Conservation (phyloP, 176 grass and related monocot species). For the Pontederia crassipes region DNA sequence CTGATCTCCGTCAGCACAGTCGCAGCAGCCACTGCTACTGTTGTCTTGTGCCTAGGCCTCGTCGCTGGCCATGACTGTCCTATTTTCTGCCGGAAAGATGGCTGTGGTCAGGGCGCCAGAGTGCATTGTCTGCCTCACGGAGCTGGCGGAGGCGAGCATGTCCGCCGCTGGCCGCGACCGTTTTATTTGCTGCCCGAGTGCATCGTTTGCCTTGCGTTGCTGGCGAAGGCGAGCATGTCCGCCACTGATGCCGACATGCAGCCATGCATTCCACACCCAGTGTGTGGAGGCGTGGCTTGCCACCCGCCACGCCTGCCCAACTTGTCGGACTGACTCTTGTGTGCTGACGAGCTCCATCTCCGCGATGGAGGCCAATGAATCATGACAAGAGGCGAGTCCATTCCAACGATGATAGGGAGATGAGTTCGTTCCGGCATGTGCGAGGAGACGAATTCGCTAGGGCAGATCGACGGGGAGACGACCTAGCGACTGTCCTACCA, state of each 20-base stretch:
- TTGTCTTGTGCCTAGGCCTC: background rate
- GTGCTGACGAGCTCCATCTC: background rate
- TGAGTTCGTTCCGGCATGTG: too few relatives aligned
- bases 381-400: background rate
- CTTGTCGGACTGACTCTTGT: slow-evolving; percentile 4
- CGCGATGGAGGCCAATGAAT: background rate
- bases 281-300: slow-evolving; percentile 17
- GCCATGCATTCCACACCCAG: slow-evolving; percentile 24
- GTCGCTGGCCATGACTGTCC: background rate
- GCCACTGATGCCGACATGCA: slow-evolving; percentile 21
- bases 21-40: background rate
- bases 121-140: too few relatives aligned
- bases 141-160: background rate
- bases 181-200: background rate
- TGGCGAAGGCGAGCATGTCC: slow-evolving; percentile 14
- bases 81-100: too few relatives aligned
- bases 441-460: too few relatives aligned
- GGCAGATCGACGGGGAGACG: too few relatives aligned
- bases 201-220: too few relatives aligned
- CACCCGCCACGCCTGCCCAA: slow-evolving; percentile 11
- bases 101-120: too few relatives aligned
- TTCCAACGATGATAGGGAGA: too few relatives aligned
- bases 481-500: too few relatives aligned
- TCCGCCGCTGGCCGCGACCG: slow-evolving; percentile 17
- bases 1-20: too few relatives aligned